phyloP scores from a whole-genome alignment of 2,329 filamentous ascomycete genomes.

The Chaetomium olivaceum region DNA sequence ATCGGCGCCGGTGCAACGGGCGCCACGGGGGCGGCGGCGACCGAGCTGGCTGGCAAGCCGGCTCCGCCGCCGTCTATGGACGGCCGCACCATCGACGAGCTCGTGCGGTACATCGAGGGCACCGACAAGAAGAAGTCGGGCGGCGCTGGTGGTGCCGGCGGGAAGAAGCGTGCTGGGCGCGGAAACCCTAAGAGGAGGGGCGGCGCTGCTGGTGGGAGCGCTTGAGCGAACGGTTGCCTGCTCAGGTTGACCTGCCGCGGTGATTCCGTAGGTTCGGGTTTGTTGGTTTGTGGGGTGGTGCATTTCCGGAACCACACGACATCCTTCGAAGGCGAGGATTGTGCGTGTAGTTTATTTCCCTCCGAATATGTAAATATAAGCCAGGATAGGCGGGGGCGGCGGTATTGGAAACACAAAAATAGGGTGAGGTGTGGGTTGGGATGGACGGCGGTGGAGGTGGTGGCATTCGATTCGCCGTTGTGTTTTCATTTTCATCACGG shows the following conservation, averaged over 20 bases:
- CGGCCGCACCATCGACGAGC: slow-evolving; percentile 84
- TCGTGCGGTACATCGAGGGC: slow-evolving; percentile 93
- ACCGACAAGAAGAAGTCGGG: slow-evolving; percentile 47
- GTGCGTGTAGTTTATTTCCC: not conserved
- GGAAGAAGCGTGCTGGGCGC: slow-evolving; percentile 25
- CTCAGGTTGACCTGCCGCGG: no score
- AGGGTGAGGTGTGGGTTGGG: not conserved
- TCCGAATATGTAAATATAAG: slow-evolving; percentile 2
- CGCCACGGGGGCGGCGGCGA: slow-evolving; percentile 31
- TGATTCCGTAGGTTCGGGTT: not conserved
- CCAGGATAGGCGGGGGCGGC: not conserved
- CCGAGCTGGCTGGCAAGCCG: slow-evolving; percentile 38
- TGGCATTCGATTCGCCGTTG: not conserved
- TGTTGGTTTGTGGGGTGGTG: not conserved
- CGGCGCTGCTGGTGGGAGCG: slow-evolving; percentile 19
- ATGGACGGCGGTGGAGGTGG: not conserved
- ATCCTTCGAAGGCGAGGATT: not conserved
- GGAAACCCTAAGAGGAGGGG: slow-evolving; percentile 30
- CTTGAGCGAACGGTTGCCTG: not conserved
- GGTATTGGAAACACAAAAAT: not conserved
- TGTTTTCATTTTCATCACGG: not conserved
- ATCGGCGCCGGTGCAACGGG: slow-evolving; percentile 46
- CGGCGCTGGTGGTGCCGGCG: slow-evolving; percentile 6
- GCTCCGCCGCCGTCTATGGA: slow-evolving; percentile 56
- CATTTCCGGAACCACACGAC: not conserved